These are phyloP conservation scores for Cyanodermella asteris DNA, from an alignment of 2,329 filamentous ascomycete species.

Conservation along the genomic window DNA sequence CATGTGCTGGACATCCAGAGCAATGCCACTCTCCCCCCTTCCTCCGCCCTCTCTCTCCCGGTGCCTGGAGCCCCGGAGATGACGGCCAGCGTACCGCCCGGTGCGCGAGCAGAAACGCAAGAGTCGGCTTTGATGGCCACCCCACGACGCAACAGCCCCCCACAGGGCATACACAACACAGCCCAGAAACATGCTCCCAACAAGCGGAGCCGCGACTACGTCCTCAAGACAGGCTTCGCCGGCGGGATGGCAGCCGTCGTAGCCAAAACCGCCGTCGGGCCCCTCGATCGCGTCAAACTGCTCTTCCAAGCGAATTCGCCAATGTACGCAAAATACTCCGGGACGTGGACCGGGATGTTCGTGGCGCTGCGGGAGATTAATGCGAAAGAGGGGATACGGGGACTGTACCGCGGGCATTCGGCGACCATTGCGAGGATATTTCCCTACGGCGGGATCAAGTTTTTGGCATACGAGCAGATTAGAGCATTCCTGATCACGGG, in stretches of 20 bases:
- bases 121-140: too few species aligned
- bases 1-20: too few species aligned
- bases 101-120: too few species aligned
- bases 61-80: too few species aligned
- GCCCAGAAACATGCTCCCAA: too few species aligned
- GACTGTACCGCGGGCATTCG: constrained; percentile 83
- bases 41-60: too few species aligned
- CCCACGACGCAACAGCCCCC: too few species aligned
- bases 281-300: constrained; percentile 94
- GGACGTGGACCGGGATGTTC: constrained; percentile 69
- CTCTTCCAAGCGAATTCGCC: constrained; percentile 93
- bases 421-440: constrained; percentile 88
- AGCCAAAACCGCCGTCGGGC: constrained; percentile 90
- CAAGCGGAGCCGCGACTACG: constrained; percentile 62
- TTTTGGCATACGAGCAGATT: constrained; percentile 92
- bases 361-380: constrained; percentile 72
- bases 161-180: too few species aligned
- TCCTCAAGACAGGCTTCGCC: constrained; percentile 62
- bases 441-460: constrained; percentile 94
- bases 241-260: constrained; percentile 58
- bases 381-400: constrained; percentile 44
- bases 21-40: too few species aligned
- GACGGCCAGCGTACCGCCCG: too few species aligned
- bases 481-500: constrained; percentile 53
- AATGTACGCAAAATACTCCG: constrained; percentile 78